Conservation (phyloP, 441 rosid species). For the Populus trichocarpa region DNA sequence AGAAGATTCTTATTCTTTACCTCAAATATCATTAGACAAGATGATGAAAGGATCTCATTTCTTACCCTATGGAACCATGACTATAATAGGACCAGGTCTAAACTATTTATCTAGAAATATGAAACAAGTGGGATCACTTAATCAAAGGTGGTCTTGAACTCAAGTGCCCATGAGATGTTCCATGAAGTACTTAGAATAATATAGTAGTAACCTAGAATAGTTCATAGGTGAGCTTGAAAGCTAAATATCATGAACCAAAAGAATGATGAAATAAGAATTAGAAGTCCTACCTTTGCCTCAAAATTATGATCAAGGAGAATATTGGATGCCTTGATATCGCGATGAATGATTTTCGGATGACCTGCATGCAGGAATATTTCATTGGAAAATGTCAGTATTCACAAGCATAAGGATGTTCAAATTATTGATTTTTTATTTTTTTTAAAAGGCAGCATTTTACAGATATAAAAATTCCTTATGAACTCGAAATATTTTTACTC, state of each 20-base stretch:
- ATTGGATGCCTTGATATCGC: constrained; percentile 82
- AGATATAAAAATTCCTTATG: too few species aligned
- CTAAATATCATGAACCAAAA: background rate
- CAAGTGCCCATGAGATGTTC: background rate
- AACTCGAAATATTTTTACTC: background rate
- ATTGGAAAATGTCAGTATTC: background rate
- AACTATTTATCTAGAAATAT: background rate
- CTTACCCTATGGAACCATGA: background rate
- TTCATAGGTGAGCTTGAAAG: background rate
- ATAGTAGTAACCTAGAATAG: background rate
- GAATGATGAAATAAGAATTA: background rate
- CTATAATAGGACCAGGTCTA: background rate
- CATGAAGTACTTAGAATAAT: background rate
- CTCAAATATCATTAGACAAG: background rate
- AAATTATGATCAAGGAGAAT: constrained; percentile 77
- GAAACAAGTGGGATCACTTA: background rate
- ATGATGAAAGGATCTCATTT: background rate
- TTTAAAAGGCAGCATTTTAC: background rate
- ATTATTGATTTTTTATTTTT: background rate
- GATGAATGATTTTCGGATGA: constrained; percentile 87
- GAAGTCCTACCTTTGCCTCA: constrained; percentile 66
- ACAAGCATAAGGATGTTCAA: background rate
- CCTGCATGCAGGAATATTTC: constrained; percentile 39
- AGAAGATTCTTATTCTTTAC: background rate
- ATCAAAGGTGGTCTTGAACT: background rate